Conservation (phyloP, 2,329 filamentous ascomycete genomes). For the Pyricularia grisea region DNA sequence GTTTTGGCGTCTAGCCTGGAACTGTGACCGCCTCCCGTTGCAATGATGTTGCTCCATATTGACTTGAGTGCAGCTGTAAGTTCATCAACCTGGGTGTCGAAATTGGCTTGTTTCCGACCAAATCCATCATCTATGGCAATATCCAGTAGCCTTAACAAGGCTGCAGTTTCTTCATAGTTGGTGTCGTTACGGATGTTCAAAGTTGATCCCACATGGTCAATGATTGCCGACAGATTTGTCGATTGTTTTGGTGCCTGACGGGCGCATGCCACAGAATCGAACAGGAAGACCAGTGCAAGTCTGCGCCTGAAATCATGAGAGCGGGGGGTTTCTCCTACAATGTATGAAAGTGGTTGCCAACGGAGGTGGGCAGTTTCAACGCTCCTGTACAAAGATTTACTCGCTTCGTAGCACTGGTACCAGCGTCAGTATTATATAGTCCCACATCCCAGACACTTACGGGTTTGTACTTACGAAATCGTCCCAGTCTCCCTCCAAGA, state of each 20-base stretch:
- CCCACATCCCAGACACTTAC: constrained; percentile 18
- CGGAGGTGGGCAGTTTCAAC: constrained; percentile 42
- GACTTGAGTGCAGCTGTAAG: constrained; percentile 51
- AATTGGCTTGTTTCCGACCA: constrained; percentile 24
- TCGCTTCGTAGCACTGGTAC: constrained; percentile 35
- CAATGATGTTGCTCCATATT: constrained; percentile 55
- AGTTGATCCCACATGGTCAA: constrained; percentile 33
- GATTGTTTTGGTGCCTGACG: constrained; percentile 28
- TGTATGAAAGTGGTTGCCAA: constrained; percentile 44
- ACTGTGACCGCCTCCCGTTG: constrained; percentile 64
- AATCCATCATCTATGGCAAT: constrained; percentile 60
- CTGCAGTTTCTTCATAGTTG: constrained; percentile 60
- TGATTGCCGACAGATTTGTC: constrained; percentile 32
- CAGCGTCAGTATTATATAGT: neutral
- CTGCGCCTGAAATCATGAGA: constrained; percentile 54
- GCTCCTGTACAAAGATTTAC: constrained; percentile 33
- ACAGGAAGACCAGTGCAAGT: constrained; percentile 56
- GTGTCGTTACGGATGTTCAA: constrained; percentile 47
- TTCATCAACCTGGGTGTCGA: constrained; percentile 63
- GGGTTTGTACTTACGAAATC: constrained; percentile 21
- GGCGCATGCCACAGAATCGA: constrained; percentile 36
- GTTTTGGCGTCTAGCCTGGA: constrained; percentile 69
- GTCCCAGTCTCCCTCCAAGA: constrained; percentile 26
- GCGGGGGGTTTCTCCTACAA: constrained; percentile 42
- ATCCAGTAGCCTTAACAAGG: constrained; percentile 60